Conservation (phyloP, 2,329 filamentous ascomycete genomes). For the Magnaporthiopsis incrustans region DNA sequence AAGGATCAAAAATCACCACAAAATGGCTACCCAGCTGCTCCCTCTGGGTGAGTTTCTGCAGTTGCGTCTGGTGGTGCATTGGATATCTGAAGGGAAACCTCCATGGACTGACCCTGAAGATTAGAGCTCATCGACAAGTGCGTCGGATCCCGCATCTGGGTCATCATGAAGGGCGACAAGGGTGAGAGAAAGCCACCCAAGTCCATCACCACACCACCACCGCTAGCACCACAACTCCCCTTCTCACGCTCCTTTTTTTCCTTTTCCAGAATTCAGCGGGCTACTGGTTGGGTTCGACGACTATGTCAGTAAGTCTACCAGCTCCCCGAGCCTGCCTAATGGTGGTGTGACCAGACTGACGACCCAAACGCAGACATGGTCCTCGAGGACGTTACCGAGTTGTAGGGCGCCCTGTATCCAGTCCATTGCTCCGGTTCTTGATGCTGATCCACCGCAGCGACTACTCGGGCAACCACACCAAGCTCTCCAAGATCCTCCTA, state of each 20-base stretch:
- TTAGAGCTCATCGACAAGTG: conserved; percentile 98
- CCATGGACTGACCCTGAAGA: not conserved
- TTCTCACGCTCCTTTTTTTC: not conserved
- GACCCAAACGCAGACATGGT: conserved; percentile 74
- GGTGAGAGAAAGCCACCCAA: conserved; percentile 43
- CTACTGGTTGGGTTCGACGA: conserved; percentile 95
- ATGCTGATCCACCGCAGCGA: conserved; percentile 50
- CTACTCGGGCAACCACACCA: conserved; percentile 79
- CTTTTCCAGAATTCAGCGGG: conserved; percentile 75
- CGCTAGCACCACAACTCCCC: too few relatives aligned
- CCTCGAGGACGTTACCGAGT: conserved; percentile 92
- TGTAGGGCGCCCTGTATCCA: conserved; percentile 41
- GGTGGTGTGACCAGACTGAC: conserved; percentile 14
- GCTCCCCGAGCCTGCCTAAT: not conserved
- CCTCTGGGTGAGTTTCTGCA: conserved; percentile 49
- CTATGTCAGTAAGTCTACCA: conserved; percentile 83
- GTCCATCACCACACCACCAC: too few relatives aligned
- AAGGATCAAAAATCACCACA: conserved; percentile 1
- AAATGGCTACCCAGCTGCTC: conserved; percentile 66
- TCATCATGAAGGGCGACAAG: conserved; percentile 99
- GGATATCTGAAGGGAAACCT: too few relatives aligned
- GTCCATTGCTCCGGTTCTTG: not conserved
- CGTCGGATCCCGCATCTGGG: conserved; percentile 95
- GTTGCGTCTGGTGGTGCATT: not conserved
- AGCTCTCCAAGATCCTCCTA: conserved; percentile 86